phyloP scores from a whole-genome alignment of 2,329 filamentous ascomycete species.

The Mollisia scopiformis region DNA sequence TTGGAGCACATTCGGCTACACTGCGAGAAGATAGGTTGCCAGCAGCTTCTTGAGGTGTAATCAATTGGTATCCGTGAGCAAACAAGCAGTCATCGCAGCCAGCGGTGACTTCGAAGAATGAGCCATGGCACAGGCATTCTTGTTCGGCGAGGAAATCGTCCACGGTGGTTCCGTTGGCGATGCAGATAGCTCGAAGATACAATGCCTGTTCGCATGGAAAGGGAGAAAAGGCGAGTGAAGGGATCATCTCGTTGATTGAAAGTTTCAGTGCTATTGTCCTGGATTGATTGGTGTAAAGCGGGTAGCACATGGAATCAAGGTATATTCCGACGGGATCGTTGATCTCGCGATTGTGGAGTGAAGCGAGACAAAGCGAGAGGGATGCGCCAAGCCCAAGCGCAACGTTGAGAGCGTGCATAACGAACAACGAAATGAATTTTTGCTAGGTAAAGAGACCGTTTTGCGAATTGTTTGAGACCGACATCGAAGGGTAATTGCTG shows the following conservation, averaged over 20 bases:
- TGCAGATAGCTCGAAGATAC: conserved; percentile 36
- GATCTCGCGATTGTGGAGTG: not conserved
- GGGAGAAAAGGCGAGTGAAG: conserved; percentile 12
- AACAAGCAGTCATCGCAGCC: conserved; percentile 44
- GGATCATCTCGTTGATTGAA: not conserved
- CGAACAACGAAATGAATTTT: too few species aligned
- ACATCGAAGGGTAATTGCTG: too few species aligned
- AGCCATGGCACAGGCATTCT: conserved; percentile 46
- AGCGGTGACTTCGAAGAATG: conserved; percentile 43
- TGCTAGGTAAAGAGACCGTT: too few species aligned
- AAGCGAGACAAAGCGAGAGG: not conserved
- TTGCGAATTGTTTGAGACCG: too few species aligned
- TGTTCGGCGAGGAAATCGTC: conserved; percentile 35
- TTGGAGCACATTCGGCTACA: conserved; percentile 38
- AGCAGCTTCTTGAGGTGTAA: conserved; percentile 39
- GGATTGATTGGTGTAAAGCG: not conserved
- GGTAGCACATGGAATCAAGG: not conserved
- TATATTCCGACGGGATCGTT: not conserved
- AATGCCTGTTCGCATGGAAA: conserved; percentile 21
- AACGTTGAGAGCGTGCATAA: not conserved
- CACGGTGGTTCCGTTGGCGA: conserved; percentile 37
- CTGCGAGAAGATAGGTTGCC: conserved; percentile 36
- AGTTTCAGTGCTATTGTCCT: not conserved
- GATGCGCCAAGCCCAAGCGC: not conserved
- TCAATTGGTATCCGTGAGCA: conserved; percentile 43